phyloP scores from a whole-genome alignment of 257 asterid species.

The Nicotiana noctiflora region DNA sequence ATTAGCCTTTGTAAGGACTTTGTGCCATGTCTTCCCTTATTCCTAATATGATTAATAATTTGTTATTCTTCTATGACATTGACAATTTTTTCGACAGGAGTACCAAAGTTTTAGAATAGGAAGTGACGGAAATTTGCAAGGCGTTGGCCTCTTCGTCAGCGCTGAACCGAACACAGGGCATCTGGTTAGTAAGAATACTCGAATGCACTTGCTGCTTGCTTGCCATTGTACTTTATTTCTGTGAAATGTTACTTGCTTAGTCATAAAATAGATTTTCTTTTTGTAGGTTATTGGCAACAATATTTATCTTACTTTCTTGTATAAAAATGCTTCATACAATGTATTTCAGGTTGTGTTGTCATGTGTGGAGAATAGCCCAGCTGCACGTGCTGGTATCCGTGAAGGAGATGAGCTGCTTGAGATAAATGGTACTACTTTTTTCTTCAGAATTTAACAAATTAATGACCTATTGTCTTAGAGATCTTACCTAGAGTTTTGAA shows the following conservation, averaged over 20 bases:
- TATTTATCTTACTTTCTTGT: not conserved
- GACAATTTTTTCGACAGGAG: constrained; percentile 46
- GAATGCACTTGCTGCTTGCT: not conserved
- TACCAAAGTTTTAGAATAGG: constrained; percentile 87
- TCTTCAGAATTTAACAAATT: not conserved
- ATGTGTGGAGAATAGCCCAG: constrained; percentile 87
- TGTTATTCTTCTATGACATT: not conserved
- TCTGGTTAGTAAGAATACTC: constrained; percentile 42
- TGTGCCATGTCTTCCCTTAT: not conserved
- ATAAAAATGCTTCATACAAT: not conserved
- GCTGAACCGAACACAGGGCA: constrained; percentile 74
- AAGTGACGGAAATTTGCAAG: constrained; percentile 93
- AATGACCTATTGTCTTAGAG: not conserved
- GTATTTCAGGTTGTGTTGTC: constrained; percentile 70
- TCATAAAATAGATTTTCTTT: not conserved
- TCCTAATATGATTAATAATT: not conserved
- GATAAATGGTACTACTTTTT: constrained; percentile 56
- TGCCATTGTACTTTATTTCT: not conserved
- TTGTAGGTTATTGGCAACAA: no score
- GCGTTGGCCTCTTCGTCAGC: constrained; percentile 80
- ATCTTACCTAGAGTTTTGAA: not conserved
- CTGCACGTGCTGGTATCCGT: constrained; percentile 92
- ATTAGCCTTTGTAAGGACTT: not conserved
- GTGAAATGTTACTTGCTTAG: not conserved
- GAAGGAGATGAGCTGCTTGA: constrained; percentile 90